Evolutionary conservation across 2,329 filamentous ascomycete species (phyloP), one percentile per base, ranked within the genome.

Genomic region (Hymenoscyphus occultus): DNA sequence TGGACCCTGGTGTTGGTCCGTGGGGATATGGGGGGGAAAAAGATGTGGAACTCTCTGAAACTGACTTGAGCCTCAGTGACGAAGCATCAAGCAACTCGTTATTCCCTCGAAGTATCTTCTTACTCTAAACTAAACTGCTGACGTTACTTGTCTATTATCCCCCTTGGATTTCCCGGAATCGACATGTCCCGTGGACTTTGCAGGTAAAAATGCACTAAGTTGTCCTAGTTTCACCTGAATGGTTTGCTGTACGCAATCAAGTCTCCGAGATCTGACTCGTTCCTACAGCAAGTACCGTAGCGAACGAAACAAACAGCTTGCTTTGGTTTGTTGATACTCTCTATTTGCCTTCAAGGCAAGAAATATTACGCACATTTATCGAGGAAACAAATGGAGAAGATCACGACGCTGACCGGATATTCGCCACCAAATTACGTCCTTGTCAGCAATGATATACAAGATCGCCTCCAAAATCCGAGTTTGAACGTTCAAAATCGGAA

Each of bases 331-430:
- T 22, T 22, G 22, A 22, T 22, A 22, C 19, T 19, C 19, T n/a
- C 7, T 10, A 3, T 19, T 22, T 51, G 45, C 45, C 45, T 51
- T 51, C 45, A 51, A 51, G 45, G 45, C 45, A 51, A 22, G 45
- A 48, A n/a, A 51, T 51, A 51, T 51, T 51, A 51, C 45, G 45
- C 45, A 51, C n/a, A 9, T 19, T n/a, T 9, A 9, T 22, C 10
- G n/a, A 22, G 19, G 45, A 51, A 12, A 22, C 10, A 51, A 51
- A 22, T n/a, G 9, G 45, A 51, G 45, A 51, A 51, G 45, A 51
- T 51, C 45, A 51, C 45, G n/a, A 51, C n/a, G 45, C n/a, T 51
- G n/a, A 51, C 45, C 16, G n/a, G 42, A 3, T 51, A 51, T 51
- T 51, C 5, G 45, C 45, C 45, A 22, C 45, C n/a, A n/a, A 51